These are phyloP conservation scores for Xylariomycetidae sp. DNA, from an alignment of 2,329 filamentous ascomycete species.

Conservation along the genomic window DNA sequence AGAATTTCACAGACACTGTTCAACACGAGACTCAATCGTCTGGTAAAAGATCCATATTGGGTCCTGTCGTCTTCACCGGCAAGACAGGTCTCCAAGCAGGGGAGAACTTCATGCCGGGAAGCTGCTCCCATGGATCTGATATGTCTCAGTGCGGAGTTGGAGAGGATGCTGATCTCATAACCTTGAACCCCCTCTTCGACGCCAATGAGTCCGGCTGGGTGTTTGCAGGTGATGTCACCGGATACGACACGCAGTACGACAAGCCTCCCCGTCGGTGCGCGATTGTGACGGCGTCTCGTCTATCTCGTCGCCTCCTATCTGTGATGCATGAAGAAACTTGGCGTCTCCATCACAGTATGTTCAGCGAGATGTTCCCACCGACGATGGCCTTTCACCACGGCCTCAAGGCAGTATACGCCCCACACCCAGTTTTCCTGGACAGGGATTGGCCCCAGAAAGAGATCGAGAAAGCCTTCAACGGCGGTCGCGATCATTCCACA, in stretches of 20 bases:
- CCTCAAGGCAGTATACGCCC: conserved; percentile 73
- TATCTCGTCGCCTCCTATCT: conserved; percentile 60
- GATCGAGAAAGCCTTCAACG: conserved; percentile 75
- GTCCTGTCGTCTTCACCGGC: conserved; percentile 53
- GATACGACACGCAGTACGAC: conserved; percentile 51
- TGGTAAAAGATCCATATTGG: conserved; percentile 59
- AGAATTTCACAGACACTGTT: conserved; percentile 65
- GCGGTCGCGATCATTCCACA: conserved; percentile 61
- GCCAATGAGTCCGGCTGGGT: conserved; percentile 68
- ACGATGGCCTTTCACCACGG: conserved; percentile 68
- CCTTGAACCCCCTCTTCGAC: conserved; percentile 73
- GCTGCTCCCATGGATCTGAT: conserved; percentile 50
- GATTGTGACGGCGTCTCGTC: conserved; percentile 66
- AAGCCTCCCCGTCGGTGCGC: conserved; percentile 64
- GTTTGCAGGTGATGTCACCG: conserved; percentile 64
- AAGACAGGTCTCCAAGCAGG: conserved; percentile 45
- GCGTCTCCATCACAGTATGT: conserved; percentile 65
- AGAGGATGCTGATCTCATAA: conserved; percentile 72
- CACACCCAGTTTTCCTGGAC: conserved; percentile 77
- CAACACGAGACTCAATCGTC: conserved; percentile 53
- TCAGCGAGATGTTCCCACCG: conserved; percentile 74
- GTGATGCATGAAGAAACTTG: conserved; percentile 74
- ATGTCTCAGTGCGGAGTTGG: conserved; percentile 57
- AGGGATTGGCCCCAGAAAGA: conserved; percentile 67
- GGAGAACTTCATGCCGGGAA: conserved; percentile 50